These are phyloP conservation scores for Trichosporon inkin DNA, from an alignment of 1,284 basidiomycete genomes.

Conservation along the genomic window DNA sequence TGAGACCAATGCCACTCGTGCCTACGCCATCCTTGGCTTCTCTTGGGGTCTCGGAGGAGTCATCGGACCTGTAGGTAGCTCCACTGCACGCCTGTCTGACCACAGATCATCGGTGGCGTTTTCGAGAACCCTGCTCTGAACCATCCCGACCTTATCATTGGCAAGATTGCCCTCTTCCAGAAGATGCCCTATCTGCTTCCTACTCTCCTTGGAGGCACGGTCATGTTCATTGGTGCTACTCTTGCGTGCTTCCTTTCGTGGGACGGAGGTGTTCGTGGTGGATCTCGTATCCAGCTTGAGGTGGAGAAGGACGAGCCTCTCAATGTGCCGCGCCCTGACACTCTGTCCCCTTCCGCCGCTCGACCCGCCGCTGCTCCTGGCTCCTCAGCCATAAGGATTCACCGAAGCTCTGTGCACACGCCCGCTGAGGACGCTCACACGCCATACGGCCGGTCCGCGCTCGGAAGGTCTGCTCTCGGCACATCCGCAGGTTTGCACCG, in stretches of 20 bases:
- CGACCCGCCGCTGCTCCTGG: constrained; percentile 22
- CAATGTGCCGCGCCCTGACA: constrained; percentile 13
- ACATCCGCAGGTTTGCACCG: constrained; percentile 8
- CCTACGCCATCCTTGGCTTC: constrained; percentile 90
- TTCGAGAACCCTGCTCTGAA: constrained; percentile 82
- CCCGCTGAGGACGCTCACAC: neutral
- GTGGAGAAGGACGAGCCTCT: constrained; percentile 61
- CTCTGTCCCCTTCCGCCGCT: constrained; percentile 17
- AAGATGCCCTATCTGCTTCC: constrained; percentile 89
- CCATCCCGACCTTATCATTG: constrained; percentile 68
- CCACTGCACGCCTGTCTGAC: neutral
- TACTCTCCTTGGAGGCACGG: constrained; percentile 70
- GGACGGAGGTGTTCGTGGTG: constrained; percentile 82
- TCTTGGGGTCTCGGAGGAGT: constrained; percentile 91
- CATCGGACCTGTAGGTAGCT: constrained; percentile 40
- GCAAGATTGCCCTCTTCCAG: constrained; percentile 61
- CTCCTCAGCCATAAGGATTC: constrained; percentile 27
- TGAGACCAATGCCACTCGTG: constrained; percentile 80
- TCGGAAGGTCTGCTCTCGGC: neutral
- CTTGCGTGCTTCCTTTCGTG: constrained; percentile 82
- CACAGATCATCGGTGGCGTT: constrained; percentile 68
- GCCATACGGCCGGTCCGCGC: constrained; percentile 7
- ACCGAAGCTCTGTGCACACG: constrained; percentile 10
- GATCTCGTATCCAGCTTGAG: constrained; percentile 67
- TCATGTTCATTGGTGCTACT: constrained; percentile 69